Percentiles rank a stretch among this genome's conserved stretches.
These are phyloP conservation scores for Cadophora sp. DNA, from an alignment of 2,329 filamentous ascomycete genomes.

Conservation along the genomic window DNA sequence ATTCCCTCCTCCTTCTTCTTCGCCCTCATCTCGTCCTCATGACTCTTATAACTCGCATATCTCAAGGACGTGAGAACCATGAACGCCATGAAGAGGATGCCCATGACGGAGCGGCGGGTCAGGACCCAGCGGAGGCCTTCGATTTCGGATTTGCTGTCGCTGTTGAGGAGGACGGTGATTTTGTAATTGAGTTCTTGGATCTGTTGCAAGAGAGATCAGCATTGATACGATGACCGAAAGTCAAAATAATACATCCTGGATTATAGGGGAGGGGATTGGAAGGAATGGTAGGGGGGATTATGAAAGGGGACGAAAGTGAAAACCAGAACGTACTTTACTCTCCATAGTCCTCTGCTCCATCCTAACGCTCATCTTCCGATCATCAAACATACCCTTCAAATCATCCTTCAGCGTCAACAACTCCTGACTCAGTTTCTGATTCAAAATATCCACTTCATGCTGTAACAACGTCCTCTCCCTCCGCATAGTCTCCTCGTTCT, in stretches of 20 bases:
- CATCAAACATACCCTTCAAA: constrained; percentile 94
- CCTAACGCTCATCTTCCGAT: constrained; percentile 89
- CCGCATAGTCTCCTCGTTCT: constrained; percentile 80
- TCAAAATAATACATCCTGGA: too few species aligned
- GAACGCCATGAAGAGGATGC: constrained; percentile 71
- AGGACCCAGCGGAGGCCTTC: constrained; percentile 89
- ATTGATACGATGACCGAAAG: too few species aligned
- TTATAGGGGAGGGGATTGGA: neutral
- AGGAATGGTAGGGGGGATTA: neutral
- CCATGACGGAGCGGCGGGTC: constrained; percentile 67
- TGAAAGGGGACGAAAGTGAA: neutral
- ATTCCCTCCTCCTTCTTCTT: constrained; percentile 40
- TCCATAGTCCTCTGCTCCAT: constrained; percentile 88
- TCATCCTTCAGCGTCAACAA: constrained; percentile 83
- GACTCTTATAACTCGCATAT: constrained; percentile 60
- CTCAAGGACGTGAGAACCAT: constrained; percentile 64
- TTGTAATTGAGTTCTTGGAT: constrained; percentile 97
- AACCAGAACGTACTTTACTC: constrained; percentile 72
- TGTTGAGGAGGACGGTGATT: constrained; percentile 88
- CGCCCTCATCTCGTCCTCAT: constrained; percentile 42
- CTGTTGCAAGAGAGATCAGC: constrained; percentile 46
- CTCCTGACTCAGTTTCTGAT: constrained; percentile 85
- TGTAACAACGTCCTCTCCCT: constrained; percentile 86
- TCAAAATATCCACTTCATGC: constrained; percentile 93
- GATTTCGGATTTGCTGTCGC: constrained; percentile 89